A percentile compares a stretch with the other conserved stretches of the same genome.
Conservation (phyloP, 2,329 filamentous ascomycete species). For the Elsinoe fawcettii region DNA sequence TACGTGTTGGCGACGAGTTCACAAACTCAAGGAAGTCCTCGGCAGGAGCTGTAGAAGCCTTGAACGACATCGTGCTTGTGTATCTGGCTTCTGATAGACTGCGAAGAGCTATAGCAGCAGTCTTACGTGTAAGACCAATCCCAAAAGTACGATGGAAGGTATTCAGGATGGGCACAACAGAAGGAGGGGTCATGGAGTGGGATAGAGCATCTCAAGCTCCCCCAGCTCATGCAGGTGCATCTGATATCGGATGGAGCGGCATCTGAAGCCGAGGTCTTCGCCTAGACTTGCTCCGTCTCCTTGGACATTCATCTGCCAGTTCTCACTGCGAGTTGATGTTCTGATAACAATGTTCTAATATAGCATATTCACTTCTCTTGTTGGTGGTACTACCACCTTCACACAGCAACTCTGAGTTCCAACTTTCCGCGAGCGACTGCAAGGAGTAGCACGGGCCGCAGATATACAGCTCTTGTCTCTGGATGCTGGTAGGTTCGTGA, state of each 20-base stretch:
- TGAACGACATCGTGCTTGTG: conserved; percentile 25
- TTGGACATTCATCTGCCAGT: too few relatives aligned
- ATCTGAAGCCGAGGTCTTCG: neutral
- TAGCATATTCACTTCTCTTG: too few relatives aligned
- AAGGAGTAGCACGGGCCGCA: neutral
- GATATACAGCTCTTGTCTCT: neutral
- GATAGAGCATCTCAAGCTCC: neutral
- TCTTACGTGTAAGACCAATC: neutral
- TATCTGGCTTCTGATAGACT: neutral
- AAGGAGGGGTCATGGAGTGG: neutral
- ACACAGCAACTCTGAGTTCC: too few relatives aligned
- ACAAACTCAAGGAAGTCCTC: conserved; percentile 88
- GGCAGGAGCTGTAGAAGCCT: conserved; percentile 44
- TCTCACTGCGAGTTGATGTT: too few relatives aligned
- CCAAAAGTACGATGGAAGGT: neutral
- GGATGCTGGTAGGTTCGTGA: neutral
- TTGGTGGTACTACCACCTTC: too few relatives aligned
- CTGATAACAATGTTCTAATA: too few relatives aligned
- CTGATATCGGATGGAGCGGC: neutral
- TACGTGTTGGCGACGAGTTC: conserved; percentile 90
- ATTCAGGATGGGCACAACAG: neutral
- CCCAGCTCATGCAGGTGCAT: conserved; percentile 6
- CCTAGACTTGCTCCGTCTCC: neutral
- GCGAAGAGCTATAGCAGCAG: neutral
- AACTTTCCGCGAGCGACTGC: too few relatives aligned